Conservation (phyloP, 2,329 filamentous ascomycete genomes). For the Clarireedia homoeocarpa region DNA sequence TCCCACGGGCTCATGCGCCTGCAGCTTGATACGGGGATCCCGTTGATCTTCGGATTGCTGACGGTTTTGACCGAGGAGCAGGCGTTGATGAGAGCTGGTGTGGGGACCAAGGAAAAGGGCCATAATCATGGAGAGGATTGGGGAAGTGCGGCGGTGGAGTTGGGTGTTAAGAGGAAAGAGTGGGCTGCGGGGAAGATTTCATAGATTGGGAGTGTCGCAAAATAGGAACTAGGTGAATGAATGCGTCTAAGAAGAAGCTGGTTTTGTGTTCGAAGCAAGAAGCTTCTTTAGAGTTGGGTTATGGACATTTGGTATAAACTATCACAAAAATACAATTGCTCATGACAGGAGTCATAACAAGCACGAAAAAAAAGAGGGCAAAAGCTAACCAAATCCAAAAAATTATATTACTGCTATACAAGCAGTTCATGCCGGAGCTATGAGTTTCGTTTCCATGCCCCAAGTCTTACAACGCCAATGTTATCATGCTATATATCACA, state of each 20-base stretch:
- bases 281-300: not conserved
- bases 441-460: constrained; percentile 9
- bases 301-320: no score
- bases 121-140: constrained; percentile 98
- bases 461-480: constrained; percentile 11
- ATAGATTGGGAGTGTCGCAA: constrained; percentile 5
- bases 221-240: not conserved
- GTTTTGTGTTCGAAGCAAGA: not conserved
- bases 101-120: constrained; percentile 53
- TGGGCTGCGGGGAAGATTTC: constrained; percentile 51
- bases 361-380: not conserved
- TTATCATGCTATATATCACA: constrained; percentile 12
- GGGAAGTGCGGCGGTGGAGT: constrained; percentile 88
- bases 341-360: no score
- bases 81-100: constrained; percentile 73
- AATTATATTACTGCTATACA: constrained; percentile 13
- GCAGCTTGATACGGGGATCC: constrained; percentile 80
- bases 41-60: constrained; percentile 85
- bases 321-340: no score
- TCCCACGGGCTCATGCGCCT: constrained; percentile 91
- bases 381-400: constrained; percentile 4
- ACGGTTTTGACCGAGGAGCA: constrained; percentile 87
- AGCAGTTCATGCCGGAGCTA: constrained; percentile 8
- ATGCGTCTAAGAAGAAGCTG: not conserved
- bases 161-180: constrained; percentile 77